These are phyloP conservation scores for Canna indica DNA, from an alignment of 176 grass and related monocot species.

Conservation along the genomic window DNA sequence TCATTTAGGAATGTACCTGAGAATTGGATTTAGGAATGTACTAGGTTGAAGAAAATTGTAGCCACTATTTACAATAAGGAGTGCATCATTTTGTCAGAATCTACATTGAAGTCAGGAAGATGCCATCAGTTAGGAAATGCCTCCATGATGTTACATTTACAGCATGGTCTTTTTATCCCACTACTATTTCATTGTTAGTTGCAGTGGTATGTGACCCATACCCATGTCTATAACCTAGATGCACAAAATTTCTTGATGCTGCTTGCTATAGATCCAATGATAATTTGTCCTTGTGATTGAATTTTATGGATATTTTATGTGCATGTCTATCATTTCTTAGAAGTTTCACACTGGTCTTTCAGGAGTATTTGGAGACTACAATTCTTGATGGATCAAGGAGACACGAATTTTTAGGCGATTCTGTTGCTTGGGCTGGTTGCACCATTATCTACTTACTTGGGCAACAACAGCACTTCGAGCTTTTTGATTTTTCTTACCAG, in stretches of 20 bases:
- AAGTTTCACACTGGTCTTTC: conserved; percentile 11
- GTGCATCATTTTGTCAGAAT: too few relatives aligned
- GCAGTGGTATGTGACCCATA: background rate
- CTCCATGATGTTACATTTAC: too few relatives aligned
- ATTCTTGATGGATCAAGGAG: conserved; percentile 60
- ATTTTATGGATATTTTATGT: background rate
- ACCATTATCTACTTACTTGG: conserved; percentile 94
- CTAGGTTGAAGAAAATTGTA: too few relatives aligned
- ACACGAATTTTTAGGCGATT: conserved; percentile 71
- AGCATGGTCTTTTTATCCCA: too few relatives aligned
- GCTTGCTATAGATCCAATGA: background rate
- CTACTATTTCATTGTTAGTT: too few relatives aligned
- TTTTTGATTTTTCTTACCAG: conserved; percentile 94
- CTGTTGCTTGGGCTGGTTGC: conserved; percentile 96
- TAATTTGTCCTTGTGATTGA: background rate
- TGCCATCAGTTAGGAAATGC: too few relatives aligned
- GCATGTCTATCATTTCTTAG: background rate
- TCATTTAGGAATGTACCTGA: too few relatives aligned
- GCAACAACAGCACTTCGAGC: conserved; percentile 94
- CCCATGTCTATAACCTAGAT: background rate
- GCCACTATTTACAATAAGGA: too few relatives aligned
- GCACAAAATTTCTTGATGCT: background rate
- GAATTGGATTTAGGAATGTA: too few relatives aligned
- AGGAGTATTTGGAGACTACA: conserved; percentile 83
- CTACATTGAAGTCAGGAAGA: too few relatives aligned